These are phyloP conservation scores for Amorphotheca resinae DNA, from an alignment of 495 filamentous ascomycete species.

Conservation along the genomic window DNA sequence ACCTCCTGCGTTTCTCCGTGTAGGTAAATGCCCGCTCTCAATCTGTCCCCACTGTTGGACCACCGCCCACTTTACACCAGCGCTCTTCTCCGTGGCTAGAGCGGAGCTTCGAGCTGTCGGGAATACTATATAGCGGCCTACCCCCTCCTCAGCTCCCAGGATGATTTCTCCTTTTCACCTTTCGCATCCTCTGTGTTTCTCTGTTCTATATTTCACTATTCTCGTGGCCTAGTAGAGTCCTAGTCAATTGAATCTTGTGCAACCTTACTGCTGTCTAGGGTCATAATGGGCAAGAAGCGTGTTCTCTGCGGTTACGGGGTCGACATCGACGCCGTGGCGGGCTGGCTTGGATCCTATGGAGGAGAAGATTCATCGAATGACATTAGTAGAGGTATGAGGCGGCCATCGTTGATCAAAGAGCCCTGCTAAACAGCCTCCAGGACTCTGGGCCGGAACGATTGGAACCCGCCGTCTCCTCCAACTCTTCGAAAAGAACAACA, in stretches of 20 bases:
- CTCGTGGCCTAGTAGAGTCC: neutral
- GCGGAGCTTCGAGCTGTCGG: neutral
- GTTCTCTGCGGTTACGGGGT: conserved; percentile 43
- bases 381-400: conserved; percentile 44
- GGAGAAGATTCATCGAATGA: conserved; percentile 58
- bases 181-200: neutral
- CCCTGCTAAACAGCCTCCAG: too few relatives aligned
- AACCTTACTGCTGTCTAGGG: neutral
- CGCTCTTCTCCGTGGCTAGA: neutral
- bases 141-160: neutral
- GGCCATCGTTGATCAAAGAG: neutral
- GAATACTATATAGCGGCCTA: neutral
- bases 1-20: too few relatives aligned
- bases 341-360: conserved; percentile 63
- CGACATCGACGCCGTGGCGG: conserved; percentile 59
- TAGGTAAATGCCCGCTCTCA: too few relatives aligned
- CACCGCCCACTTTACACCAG: neutral
- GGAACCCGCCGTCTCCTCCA: conserved; percentile 62
- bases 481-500: conserved; percentile 65
- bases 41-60: conserved; percentile 2
- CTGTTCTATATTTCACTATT: neutral
- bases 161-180: neutral
- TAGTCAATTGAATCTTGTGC: neutral
- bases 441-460: conserved; percentile 60
- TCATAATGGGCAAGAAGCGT: conserved; percentile 46